These are phyloP conservation scores for Hsuehochloa calcarea DNA, from an alignment of 176 grass and related monocot species.

Conservation along the genomic window DNA sequence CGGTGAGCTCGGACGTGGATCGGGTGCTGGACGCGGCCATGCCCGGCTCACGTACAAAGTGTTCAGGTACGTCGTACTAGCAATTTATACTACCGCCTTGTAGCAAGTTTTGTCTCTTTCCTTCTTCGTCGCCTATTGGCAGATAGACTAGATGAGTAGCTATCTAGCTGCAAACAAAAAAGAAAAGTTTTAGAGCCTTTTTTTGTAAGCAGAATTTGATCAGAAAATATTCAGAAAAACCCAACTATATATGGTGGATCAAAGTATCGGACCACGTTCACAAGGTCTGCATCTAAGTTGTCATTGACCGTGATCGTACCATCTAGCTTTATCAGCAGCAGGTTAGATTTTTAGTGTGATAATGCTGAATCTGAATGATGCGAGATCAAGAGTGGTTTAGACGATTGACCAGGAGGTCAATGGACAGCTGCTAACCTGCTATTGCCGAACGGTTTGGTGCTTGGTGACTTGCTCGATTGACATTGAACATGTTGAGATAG, in stretches of 20 bases:
- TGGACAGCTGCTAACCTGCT: neutral
- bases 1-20: constrained; percentile 36
- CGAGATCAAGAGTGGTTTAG: neutral
- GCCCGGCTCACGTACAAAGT: constrained; percentile 39
- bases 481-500: neutral
- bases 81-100: neutral
- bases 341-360: neutral
- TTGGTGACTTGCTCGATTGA: neutral
- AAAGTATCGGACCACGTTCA: neutral
- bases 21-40: constrained; percentile 29
- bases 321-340: neutral
- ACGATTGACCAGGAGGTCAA: neutral
- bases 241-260: neutral
- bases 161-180: neutral
- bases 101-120: constrained; percentile 34
- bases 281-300: neutral
- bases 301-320: neutral
- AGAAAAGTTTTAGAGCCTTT: neutral
- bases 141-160: neutral
- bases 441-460: neutral
- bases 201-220: neutral
- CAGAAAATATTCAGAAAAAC: neutral
- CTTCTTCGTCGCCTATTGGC: neutral
- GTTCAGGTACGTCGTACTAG: constrained; percentile 42
- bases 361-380: neutral